Percentiles rank a stretch among this genome's conserved stretches.
These are phyloP conservation scores for Penicillium expansum DNA, from an alignment of 2,329 filamentous ascomycete species.

Conservation along the genomic window DNA sequence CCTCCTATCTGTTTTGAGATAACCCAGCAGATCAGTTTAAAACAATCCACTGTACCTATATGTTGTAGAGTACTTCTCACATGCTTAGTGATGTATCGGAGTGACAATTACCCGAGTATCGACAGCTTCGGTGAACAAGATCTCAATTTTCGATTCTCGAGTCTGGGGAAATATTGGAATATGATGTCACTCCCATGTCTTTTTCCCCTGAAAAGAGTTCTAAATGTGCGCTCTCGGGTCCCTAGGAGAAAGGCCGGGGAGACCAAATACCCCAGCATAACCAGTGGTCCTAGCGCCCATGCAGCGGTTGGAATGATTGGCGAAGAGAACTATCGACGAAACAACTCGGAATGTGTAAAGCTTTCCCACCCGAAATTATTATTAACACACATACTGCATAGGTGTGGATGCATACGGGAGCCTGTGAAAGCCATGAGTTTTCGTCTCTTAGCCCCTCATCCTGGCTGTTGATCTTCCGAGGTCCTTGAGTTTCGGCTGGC, in stretches of 20 bases:
- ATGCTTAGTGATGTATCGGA: not conserved
- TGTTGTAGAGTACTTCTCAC: not conserved
- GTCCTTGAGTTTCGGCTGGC: conserved; percentile 28
- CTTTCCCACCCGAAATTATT: conserved; percentile 7
- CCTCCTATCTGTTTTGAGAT: not conserved
- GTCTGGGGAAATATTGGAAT: not conserved
- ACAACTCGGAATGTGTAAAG: conserved; percentile 5
- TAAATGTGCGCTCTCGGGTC: conserved; percentile 4
- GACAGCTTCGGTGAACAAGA: not conserved
- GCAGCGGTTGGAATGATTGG: conserved; percentile 18
- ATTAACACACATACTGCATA: conserved; percentile 7
- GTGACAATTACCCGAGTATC: not conserved
- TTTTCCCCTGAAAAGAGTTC: conserved; percentile 7
- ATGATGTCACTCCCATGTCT: conserved; percentile 22
- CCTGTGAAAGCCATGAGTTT: conserved; percentile 17
- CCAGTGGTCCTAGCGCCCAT: conserved; percentile 9
- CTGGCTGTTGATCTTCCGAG: conserved; percentile 35
- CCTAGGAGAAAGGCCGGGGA: conserved; percentile 15
- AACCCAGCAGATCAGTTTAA: not conserved
- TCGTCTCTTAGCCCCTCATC: conserved; percentile 24
- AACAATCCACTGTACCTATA: not conserved
- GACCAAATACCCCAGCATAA: conserved; percentile 2
- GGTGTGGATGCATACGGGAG: conserved; percentile 1
- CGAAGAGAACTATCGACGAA: conserved; percentile 1
- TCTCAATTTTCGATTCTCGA: conserved; percentile 5